Evolutionary conservation across 768 basidiomycete genomes (phyloP).

Genomic region (Rickenella mellea): DNA sequence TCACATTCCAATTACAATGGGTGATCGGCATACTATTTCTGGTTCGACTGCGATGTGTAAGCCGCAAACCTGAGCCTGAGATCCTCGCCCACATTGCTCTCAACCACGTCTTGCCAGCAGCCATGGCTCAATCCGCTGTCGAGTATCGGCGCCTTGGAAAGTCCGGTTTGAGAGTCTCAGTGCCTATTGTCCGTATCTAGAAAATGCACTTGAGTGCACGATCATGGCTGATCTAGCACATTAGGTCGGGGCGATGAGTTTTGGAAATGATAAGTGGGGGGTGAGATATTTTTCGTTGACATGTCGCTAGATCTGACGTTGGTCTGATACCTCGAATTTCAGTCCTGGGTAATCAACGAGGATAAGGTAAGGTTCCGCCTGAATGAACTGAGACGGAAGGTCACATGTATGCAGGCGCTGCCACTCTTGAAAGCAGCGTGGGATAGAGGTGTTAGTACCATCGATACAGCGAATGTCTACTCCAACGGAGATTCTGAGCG

Average conservation of each 20-base stretch:
- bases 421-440: conserved; percentile 28
- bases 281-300: conserved; percentile 10
- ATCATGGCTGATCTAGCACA: background rate
- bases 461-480: conserved; percentile 31
- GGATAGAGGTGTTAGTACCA: conserved; percentile 29
- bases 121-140: conserved; percentile 9
- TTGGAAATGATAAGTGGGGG: conserved; percentile 17
- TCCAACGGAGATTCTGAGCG: conserved; percentile 27
- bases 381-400: background rate
- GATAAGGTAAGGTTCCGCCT: conserved; percentile 3
- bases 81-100: no score
- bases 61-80: no score
- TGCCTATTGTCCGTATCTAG: conserved; percentile 17
- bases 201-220: background rate
- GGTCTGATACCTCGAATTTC: background rate
- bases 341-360: conserved; percentile 20
- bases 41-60: no score
- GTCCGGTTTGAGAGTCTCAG: conserved; percentile 22
- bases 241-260: conserved; percentile 20
- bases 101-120: no score
- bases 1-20: no score
- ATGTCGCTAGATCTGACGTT: background rate
- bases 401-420: conserved; percentile 12
- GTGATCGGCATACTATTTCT: no score
- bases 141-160: conserved; percentile 22